Conservation (phyloP, 768 basidiomycete genomes). For the Russula sp. region DNA sequence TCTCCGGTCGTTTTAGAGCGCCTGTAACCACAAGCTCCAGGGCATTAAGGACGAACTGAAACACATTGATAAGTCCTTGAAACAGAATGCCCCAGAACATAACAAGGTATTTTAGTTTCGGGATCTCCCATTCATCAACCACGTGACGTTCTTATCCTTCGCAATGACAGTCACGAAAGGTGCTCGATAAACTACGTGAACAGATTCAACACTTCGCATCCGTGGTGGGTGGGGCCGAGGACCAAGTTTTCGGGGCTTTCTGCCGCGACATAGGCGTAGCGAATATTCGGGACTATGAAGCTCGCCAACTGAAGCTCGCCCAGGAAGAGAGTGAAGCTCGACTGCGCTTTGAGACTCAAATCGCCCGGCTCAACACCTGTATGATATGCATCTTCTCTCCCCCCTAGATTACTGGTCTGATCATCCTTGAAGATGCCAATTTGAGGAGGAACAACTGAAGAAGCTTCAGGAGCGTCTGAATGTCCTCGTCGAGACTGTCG, state of each 20-base stretch:
- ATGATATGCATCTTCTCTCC: slow-evolving; percentile 33
- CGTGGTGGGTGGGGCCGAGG: slow-evolving; percentile 74
- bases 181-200: slow-evolving; percentile 50
- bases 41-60: slow-evolving; percentile 85
- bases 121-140: neutral
- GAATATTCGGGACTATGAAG: slow-evolving; percentile 91
- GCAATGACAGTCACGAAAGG: slow-evolving; percentile 48
- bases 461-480: slow-evolving; percentile 59
- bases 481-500: slow-evolving; percentile 51
- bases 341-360: slow-evolving; percentile 82
- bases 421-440: slow-evolving; percentile 57
- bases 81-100: slow-evolving; percentile 62
- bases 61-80: slow-evolving; percentile 69
- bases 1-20: slow-evolving; percentile 49
- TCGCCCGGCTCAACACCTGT: slow-evolving; percentile 86
- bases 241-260: slow-evolving; percentile 71
- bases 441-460: slow-evolving; percentile 74
- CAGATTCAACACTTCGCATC: slow-evolving; percentile 54
- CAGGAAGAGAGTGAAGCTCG: slow-evolving; percentile 85
- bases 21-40: slow-evolving; percentile 67
- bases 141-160: neutral
- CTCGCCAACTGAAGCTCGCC: slow-evolving; percentile 82
- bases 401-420: slow-evolving; percentile 8
- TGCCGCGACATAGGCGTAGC: slow-evolving; percentile 74
- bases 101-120: slow-evolving; percentile 52